These are phyloP conservation scores for Podila epigama DNA, from an alignment of 192 early-diverging fungal genomes.

Conservation along the genomic window DNA sequence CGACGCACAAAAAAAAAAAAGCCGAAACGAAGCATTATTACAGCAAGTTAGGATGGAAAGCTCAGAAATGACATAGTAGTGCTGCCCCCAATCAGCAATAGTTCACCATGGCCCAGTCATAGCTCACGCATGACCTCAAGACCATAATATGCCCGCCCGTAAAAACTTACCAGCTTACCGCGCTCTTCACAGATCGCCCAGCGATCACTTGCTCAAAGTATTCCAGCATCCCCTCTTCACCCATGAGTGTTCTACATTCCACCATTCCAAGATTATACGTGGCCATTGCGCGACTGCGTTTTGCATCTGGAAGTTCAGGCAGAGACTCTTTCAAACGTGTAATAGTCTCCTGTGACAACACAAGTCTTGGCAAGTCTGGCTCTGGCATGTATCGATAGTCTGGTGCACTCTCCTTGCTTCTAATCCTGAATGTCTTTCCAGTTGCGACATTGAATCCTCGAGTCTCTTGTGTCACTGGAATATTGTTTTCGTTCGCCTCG, in stretches of 20 bases:
- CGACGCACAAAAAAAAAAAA: background rate
- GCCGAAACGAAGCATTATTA: background rate
- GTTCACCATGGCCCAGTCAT: too few species aligned
- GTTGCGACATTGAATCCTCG: conserved; percentile 75
- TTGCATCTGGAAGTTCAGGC: conserved; percentile 79
- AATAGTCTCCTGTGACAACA: conserved; percentile 47
- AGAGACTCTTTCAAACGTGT: conserved; percentile 45
- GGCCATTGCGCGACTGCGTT: conserved; percentile 59
- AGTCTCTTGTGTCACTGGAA: conserved; percentile 74
- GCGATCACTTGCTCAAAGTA: conserved; percentile 76
- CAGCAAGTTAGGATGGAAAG: background rate
- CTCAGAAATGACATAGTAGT: too few species aligned
- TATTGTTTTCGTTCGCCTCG: conserved; percentile 59
- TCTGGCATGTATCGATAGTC: conserved; percentile 95
- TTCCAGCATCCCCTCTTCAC: conserved; percentile 73
- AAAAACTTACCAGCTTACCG: conserved; percentile 36
- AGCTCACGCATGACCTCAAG: background rate
- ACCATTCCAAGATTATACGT: conserved; percentile 67
- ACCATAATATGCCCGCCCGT: too few species aligned
- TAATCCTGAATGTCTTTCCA: conserved; percentile 68
- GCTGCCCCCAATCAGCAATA: too few species aligned
- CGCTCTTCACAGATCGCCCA: conserved; percentile 17
- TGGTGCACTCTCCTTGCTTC: conserved; percentile 84
- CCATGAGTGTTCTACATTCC: conserved; percentile 71
- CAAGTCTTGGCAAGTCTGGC: conserved; percentile 69